Base-by-base conservation (phyloP, 139 green algal genomes). In the Ostreobium quekettii region DNA sequence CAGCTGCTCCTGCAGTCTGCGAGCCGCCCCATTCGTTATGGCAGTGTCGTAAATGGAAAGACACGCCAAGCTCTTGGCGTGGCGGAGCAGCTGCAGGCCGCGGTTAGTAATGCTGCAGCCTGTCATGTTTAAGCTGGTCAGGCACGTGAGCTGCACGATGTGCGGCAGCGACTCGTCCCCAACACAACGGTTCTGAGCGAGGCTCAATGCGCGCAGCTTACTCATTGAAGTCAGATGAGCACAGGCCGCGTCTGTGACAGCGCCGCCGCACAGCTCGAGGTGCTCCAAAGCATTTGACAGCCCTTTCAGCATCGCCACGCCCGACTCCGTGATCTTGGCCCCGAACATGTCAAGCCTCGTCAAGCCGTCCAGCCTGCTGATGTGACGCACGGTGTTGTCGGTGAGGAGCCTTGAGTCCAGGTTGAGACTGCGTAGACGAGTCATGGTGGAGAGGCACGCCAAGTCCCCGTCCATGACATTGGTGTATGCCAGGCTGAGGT, bases 201-300 rank as follows among this genome's bases (percentile, higher is more conserved):
- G 42, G 19, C 42, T 53, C 15, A 53, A 19, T 11, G 22, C 22
- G 3, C 35, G 8, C 30, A 46, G 7, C 6, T 8, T 22, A 8
- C 6, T 57, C 0, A 71, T 28, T 3, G 36, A 2, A 24, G 36
- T 24, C 3, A 29, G 24, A 71, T 48, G 6, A 73, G 66, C 47
- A 26, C 8, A 24, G 7, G 2, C 35, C 22, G 56, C 15, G 26
- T 11, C 56, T 28, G 8, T 35, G 42, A 53, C 19, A 22, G 22
- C 26, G 11, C 56, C 56, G 24, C 29, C 56, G 56, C 56, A 64
- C 56, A 32, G 15, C 26, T 64, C 56, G 24, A 64, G 11, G 56
- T 64, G 42, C 42, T 53, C 42, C 42, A 53, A 19, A n/a, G n/a
- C n/a, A 26, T 28, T 42, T 7, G 22, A 31, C 0, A 32, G 19